Evolutionary conservation across 768 basidiomycete species (phyloP), one percentile per base, ranked within the genome.

Genomic region (Auriscalpium vulgare): DNA sequence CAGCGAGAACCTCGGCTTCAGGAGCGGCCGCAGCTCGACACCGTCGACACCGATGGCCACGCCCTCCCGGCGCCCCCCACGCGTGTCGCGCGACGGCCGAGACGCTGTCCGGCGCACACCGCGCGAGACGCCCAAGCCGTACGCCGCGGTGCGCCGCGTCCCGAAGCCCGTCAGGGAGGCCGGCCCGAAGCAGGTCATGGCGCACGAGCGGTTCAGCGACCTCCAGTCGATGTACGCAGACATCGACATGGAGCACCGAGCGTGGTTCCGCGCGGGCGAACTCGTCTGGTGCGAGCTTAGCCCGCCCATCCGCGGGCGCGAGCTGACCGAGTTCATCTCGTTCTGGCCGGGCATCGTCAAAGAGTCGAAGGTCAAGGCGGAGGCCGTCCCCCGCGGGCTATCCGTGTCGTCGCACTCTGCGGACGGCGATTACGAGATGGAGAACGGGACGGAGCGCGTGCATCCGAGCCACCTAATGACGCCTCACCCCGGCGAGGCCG

Each of bases 331-430:
- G 50, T 63, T 62, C n/a, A 86, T 92, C 59, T 64, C 69, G 23
- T 85, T 81, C 63, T 92, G 90, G 90, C 89, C 89, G 1, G 87
- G 79, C 1, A 63, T 90, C 19, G 77, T 91, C 8, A 77, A 84
- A 16, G 80, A 85, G 55, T 66, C 76, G 14, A 76, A 72, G 54
- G 66, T 86, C 52, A 81, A 77, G 63, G 71, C 75, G 2, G 68
- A 73, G 44, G 66, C 79, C 29, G 60, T 74, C 1, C 73, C 74
- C 10, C 65, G 68, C 43, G 54, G 56, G 8, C 44, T 46, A 29
- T 52, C 59, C 3, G 53, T 57, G 21, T 43, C 49, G 37, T 54
- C 54, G 47, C 53, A 62, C 46, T 60, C 61, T 10, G 59, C 58
- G n/a, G 61, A 60, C 17, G 61, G 59, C 21, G 61, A 62, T 47